Percentiles rank a stretch among this genome's conserved stretches.
Conservation (phyloP, 169 alveolate species). For the Cyclospora cayetanensis region DNA sequence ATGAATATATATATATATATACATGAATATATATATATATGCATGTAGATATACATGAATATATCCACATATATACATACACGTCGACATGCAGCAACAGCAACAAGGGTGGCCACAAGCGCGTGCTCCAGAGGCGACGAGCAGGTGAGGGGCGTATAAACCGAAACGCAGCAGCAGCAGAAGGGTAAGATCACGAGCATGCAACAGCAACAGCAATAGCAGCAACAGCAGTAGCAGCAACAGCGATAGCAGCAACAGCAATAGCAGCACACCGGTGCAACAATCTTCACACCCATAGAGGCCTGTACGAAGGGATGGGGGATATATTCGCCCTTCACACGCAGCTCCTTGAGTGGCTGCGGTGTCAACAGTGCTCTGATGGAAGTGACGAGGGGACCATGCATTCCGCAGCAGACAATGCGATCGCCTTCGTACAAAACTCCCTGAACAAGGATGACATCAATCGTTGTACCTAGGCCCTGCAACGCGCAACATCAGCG, state of each 20-base stretch:
- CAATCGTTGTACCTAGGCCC: conserved; percentile 99
- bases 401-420: conserved; percentile 95
- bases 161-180: background rate
- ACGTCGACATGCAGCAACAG: background rate
- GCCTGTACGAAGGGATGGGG: conserved; percentile 94
- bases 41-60: too few species aligned
- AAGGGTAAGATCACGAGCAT: background rate
- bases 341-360: conserved; percentile 98
- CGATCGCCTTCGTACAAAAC: conserved; percentile 95
- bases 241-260: background rate
- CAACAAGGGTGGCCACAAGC: too few species aligned
- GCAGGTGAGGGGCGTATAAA: too few species aligned
- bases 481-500: conserved; percentile 71
- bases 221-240: background rate
- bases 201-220: background rate
- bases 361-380: conserved; percentile 98
- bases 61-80: background rate
- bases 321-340: conserved; percentile 98
- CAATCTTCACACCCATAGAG: conserved; percentile 93
- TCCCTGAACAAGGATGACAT: conserved; percentile 98
- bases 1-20: too few species aligned
- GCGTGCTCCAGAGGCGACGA: too few species aligned
- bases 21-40: background rate
- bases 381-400: conserved; percentile 97
- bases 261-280: conserved; percentile 84